Base-by-base conservation (phyloP, 176 grass and related monocot species). In the Carex littledalei region DNA sequence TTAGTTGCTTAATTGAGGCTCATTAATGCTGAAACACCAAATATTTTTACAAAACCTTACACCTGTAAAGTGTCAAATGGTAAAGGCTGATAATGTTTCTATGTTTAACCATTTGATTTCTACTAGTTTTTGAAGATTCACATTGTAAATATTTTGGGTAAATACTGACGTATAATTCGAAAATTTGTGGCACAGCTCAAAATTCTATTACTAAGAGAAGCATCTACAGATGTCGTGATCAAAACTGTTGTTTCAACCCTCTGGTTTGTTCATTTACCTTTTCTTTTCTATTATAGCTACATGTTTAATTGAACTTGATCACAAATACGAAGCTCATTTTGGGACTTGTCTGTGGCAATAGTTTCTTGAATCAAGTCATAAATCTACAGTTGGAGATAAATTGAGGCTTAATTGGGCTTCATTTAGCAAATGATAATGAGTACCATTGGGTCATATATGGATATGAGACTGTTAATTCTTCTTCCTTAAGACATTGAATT, bases 251-350 rank as follows among this genome's bases (percentile, higher is more conserved):
- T 81, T 24, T 79, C 43, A 84, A 81, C 54, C 0, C 9, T 86
- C 61, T 20, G 87, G 92, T 94, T 80, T 81, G 89, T 72, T 87
- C 47, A 63, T n/a, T 72, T 59, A 20, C 34, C 10, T 43, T 61
- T 53, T 53, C 31, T 5, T 57, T 63, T 13, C 21, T 80, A 4
- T 78, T 56, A 56, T 34, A 78, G 26, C 14, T 57, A 17, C 21
- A 50, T 78, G 0, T 26, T 32, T 55, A 56, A 16, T 55, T 78
- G 5, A 45, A 12, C 32, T 78, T 32, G 5, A 56, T 78, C 13
- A 21, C 47, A 1, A 78, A 3, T 9, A 32, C 8, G 14, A 78
- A 78, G 74, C 14, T 0, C 50, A 78, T 55, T 29, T 16, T 24
- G 22, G 13, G 2, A 56, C 12, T 8, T 78, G 14, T 57, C 56